Base-by-base conservation (phyloP, 73 alveolate genomes). In the Durusdinium trenchii region DNA sequence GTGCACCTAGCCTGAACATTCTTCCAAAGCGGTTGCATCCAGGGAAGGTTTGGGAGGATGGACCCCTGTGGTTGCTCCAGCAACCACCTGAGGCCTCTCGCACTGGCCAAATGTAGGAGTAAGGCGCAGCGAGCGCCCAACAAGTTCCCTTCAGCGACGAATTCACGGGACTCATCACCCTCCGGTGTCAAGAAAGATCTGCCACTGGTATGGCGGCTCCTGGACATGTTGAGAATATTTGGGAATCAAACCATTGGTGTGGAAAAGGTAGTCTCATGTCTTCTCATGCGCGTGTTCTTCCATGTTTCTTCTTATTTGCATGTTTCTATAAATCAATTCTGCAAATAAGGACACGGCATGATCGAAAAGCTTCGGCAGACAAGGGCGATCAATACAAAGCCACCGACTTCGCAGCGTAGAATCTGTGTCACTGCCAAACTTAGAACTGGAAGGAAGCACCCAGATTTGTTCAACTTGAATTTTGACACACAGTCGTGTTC, bases 321-420 rank as follows among this genome's bases (percentile, higher is more conserved):
- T n/a, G n/a, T n/a, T n/a, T n/a, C n/a, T n/a, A n/a, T n/a, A n/a
- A n/a, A n/a, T n/a, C n/a, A n/a, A n/a, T n/a, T n/a, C n/a, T n/a
- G n/a, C n/a, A n/a, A 75, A 35, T 75, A 35, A 40, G 52, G 67
- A 12, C 32, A 26, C 12, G 45, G 46, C 91, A 81, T 43, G 36
- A 16, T 10, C 18, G 47, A 42, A 43, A 81, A 81, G 67, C 46
- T 6, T 46, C 91, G 91, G 71, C 91, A 81, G 5, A 42, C 67
- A 38, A 81, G 20, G 14, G 69, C 91, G 42, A 28, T 46, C 45
- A 45, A 46, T 67, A 81, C 42, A 32, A 81, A 81, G 23, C 67
- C 91, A 46, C 91, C 91, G 35, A 23, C 67, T 81, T 81, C 46
- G 91, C 91, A 81, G 3, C 91, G 91, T 48, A 81, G 52, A n/a